Evolutionary conservation across 495 filamentous ascomycete species (phyloP).

Genomic region (Tuber indicum): DNA sequence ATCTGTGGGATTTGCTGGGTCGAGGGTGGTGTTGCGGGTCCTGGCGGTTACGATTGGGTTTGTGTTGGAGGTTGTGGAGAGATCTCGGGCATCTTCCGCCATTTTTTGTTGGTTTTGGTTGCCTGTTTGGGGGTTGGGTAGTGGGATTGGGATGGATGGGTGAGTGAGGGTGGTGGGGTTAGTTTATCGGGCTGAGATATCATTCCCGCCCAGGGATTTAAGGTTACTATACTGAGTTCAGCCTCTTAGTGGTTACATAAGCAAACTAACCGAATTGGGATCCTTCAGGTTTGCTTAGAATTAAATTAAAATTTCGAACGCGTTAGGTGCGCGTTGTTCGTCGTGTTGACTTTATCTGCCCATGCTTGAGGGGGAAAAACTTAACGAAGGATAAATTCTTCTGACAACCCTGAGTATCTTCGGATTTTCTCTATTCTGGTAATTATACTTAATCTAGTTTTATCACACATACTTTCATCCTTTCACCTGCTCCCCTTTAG

Average conservation of each 20-base stretch:
- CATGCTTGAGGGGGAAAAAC: neutral
- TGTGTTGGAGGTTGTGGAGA: constrained; percentile 6
- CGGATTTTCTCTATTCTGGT: neutral
- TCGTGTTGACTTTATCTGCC: neutral
- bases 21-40: constrained; percentile 12
- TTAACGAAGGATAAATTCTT: neutral
- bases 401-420: neutral
- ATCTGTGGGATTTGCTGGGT: constrained; percentile 2
- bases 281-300: neutral
- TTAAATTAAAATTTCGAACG: neutral
- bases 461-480: neutral
- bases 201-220: neutral
- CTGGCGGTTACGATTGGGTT: neutral
- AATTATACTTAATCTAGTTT: neutral
- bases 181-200: constrained; percentile 4
- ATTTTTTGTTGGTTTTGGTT: constrained; percentile 7
- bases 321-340: neutral
- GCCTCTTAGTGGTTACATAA: neutral
- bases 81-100: constrained; percentile 14
- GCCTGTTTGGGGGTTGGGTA: neutral
- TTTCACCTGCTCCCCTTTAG: neutral
- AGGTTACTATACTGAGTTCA: neutral
- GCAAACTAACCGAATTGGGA: neutral
- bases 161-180: neutral
- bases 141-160: neutral